Evolutionary conservation across 495 filamentous ascomycete species (phyloP).

Genomic region (Penicillium steckii): DNA sequence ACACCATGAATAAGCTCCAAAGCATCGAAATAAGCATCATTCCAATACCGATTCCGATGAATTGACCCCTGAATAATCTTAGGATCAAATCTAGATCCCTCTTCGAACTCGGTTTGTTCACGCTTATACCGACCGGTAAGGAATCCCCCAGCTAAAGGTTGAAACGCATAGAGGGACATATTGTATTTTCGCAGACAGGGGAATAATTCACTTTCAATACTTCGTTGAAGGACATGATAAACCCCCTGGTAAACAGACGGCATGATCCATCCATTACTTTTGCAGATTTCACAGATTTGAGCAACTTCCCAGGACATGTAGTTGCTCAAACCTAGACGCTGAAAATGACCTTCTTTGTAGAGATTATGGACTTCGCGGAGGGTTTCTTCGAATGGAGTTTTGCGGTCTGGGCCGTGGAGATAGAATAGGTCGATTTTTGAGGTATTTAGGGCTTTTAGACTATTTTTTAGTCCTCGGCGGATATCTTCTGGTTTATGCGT

Average conservation of each 20-base stretch:
- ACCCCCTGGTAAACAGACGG: constrained; percentile 51
- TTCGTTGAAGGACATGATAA: constrained; percentile 42
- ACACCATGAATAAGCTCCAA: constrained; percentile 25
- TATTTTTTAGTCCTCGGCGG: constrained; percentile 32
- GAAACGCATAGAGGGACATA: constrained; percentile 48
- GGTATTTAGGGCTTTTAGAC: constrained; percentile 31
- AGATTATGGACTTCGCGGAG: constrained; percentile 38
- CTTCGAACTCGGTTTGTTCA: constrained; percentile 30
- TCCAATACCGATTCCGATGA: constrained; percentile 45
- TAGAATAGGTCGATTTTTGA: constrained; percentile 44
- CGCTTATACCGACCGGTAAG: constrained; percentile 29
- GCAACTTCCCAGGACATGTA: constrained; percentile 43
- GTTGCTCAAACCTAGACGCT: constrained; percentile 46
- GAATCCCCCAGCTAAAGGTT: constrained; percentile 53
- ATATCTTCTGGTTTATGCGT: constrained; percentile 37
- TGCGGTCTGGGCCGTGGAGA: constrained; percentile 44
- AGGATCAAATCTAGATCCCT: constrained; percentile 39
- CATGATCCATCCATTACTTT: constrained; percentile 38
- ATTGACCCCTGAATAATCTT: constrained; percentile 37
- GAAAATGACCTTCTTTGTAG: constrained; percentile 37
- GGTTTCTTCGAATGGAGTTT: constrained; percentile 41
- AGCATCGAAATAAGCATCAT: constrained; percentile 46
- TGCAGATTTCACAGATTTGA: constrained; percentile 40
- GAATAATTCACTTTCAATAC: constrained; percentile 43
- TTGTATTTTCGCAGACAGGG: constrained; percentile 42